Evolutionary conservation across 768 basidiomycete genomes (phyloP), one percentile per base, ranked within the genome.

Genomic region (Boletus sp.): DNA sequence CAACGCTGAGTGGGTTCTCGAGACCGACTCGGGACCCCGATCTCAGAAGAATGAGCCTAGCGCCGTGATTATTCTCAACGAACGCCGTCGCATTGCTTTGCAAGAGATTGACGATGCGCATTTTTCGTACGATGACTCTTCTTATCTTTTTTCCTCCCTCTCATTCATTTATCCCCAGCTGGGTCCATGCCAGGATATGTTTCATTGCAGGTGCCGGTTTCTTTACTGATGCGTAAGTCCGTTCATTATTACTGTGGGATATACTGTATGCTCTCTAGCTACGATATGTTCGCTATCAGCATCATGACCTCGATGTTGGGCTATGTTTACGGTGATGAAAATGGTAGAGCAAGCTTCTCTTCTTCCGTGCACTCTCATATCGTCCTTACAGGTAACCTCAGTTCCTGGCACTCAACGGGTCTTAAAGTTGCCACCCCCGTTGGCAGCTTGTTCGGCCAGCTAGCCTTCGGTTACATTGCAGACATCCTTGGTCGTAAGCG

Each of bases 271-370:
- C 33, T 47, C 50, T 39, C 50, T 37, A 72, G 71, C 35, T 91
- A 91, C 63, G 91, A 93, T 61, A 84, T 94, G 58, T 96, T 95
- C 67, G 88, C 90, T 11, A 93, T 95, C 71, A 92, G 87, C 71
- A 90, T 94, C 47, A 87, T 86, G 0, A 83, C 86, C 0, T 81
- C 79, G 0, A 94, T 95, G 90, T 71, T 95, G 56, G 92, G 90
- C 11, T 90, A 89, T 64, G 85, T 94, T 46, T 94, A 92, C 50
- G 83, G 66, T 1, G 24, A 84, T 54, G 57, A 72, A 14, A 54
- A 55, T 37, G 61, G 64, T 64, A 47, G 24, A 30, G 50, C 20
- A 35, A 32, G 5, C 8, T 28, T 39, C 20, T 30, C 29, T 49
- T 11, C n/a, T 9, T 35, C 41, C 33, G 33, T 35, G 5, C 33